Base-by-base conservation (phyloP, 208 protist genomes). In the Tritrichomonas foetus region DNA sequence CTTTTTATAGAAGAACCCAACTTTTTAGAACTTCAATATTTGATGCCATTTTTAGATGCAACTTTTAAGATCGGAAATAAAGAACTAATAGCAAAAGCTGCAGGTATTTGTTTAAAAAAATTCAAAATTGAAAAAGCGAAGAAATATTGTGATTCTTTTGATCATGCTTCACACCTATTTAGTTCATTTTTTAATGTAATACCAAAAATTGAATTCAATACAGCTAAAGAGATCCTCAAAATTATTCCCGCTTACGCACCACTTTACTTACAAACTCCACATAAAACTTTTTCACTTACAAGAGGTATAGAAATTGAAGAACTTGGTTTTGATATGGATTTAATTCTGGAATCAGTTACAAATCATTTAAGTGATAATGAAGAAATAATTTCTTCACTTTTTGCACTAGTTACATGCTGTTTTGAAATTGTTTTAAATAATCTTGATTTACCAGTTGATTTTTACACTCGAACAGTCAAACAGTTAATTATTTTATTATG, bases 341-440 rank as follows among this genome's bases (percentile, higher is more conserved):
- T 89, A 53, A 57, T 89, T 14, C 33, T 89, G 47, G 16, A 57
- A 30, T 8, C 33, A 57, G 8, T 89, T 3, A 44, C 30, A 16
- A 33, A 36, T 33, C 41, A 89, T 39, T 44, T 47, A 39, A 39
- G 22, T 39, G 41, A 89, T 11, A 89, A 57, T 89, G 47, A 53
- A 33, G 41, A 53, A 11, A 30, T 47, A 11, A 53, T 53, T 14
- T 53, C 41, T 39, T 53, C 33, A 20, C 20, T 89, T 9, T 89
- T 89, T 39, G n/a, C 20, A 3, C 57, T 89, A 1, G 8, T 89
- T 3, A 53, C 41, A 89, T 47, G 27, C 39, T 44, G 44, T 39
- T 89, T 89, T 57, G 78, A 89, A 53, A 33, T 39, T 57, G 47
- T 89, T 89, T 57, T 55, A 13, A 57, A 89, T 3, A 89, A 89